phyloP scores from a whole-genome alignment of 768 basidiomycete genomes.

The Paxillus ammoniavirescens region DNA sequence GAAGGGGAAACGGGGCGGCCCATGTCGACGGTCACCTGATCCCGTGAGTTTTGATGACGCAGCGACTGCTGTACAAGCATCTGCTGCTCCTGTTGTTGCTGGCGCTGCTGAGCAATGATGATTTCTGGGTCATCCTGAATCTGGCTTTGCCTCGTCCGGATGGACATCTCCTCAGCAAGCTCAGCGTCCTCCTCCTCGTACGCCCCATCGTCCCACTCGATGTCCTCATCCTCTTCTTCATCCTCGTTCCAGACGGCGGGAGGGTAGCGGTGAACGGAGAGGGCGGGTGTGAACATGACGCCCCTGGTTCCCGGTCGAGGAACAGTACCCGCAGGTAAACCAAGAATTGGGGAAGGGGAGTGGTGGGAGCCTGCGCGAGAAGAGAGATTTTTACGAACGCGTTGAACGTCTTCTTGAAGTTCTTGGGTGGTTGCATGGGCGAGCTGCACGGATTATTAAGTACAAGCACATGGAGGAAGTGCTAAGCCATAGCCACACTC shows the following conservation, averaged over 20 bases:
- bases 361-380: conserved; percentile 49
- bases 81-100: conserved; percentile 34
- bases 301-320: conserved; percentile 35
- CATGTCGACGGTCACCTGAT: conserved; percentile 39
- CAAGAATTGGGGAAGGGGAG: conserved; percentile 47
- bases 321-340: conserved; percentile 29
- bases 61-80: conserved; percentile 30
- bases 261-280: conserved; percentile 71
- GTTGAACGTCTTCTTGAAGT: conserved; percentile 55
- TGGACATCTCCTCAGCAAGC: conserved; percentile 54
- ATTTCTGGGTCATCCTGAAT: conserved; percentile 26
- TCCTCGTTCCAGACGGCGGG: conserved; percentile 84
- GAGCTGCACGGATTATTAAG: conserved; percentile 16
- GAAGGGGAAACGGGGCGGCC: conserved; percentile 28
- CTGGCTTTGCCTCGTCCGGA: conserved; percentile 38
- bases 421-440: conserved; percentile 46
- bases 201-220: conserved; percentile 60
- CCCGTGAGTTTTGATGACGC: conserved; percentile 46
- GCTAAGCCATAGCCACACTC: conserved; percentile 31
- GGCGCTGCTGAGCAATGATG: conserved; percentile 32
- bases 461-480: not conserved
- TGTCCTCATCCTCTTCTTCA: conserved; percentile 55
- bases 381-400: conserved; percentile 49
- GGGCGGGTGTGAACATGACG: conserved; percentile 72
- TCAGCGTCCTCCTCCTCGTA: conserved; percentile 71